A percentile compares a stretch with the other conserved stretches of the same genome.
These are phyloP conservation scores for Diphasiastrum complanatum DNA, from an alignment of 83 land plant genomes.

Conservation along the genomic window DNA sequence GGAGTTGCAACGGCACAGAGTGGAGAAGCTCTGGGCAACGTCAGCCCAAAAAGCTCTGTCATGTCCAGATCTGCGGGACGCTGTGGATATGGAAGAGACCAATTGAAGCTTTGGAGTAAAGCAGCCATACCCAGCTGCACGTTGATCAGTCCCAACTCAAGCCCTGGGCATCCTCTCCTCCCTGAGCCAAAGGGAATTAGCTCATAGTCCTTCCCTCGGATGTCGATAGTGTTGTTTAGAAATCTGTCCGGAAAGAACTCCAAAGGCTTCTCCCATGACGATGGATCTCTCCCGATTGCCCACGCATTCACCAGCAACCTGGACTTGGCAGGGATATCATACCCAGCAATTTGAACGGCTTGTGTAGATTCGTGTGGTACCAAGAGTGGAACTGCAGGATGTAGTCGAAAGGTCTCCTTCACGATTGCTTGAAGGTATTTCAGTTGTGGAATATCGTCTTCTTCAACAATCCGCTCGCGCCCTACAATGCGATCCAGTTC, in stretches of 20 bases:
- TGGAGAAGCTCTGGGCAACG: constrained; percentile 7
- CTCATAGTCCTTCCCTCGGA: constrained; percentile 15
- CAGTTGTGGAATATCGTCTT: constrained; percentile 8
- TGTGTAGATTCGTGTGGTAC: constrained; percentile 4
- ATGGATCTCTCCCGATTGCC: constrained; percentile 22
- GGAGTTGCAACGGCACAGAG: no score
- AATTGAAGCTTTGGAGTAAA: constrained; percentile 27
- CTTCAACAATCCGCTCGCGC: not conserved
- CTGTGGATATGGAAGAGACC: constrained; percentile 11
- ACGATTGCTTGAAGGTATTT: constrained; percentile 15
- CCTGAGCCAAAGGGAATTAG: constrained; percentile 32
- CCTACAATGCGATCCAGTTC: constrained; percentile 4
- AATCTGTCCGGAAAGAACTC: constrained; percentile 29
- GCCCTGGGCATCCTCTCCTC: constrained; percentile 29
- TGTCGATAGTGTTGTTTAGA: constrained; percentile 13
- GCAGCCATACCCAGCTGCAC: constrained; percentile 17
- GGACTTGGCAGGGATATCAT: constrained; percentile 13
- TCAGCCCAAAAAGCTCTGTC: constrained; percentile 19
- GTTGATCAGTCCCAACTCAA: constrained; percentile 16
- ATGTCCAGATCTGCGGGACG: constrained; percentile 9
- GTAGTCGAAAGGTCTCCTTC: no score
- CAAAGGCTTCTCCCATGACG: constrained; percentile 18
- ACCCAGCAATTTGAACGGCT: constrained; percentile 9
- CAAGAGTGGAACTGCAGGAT: constrained; percentile 15
- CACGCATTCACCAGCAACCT: constrained; percentile 20